phyloP scores from a whole-genome alignment of 2,329 filamentous ascomycete species.

The Graphilbum sp. region DNA sequence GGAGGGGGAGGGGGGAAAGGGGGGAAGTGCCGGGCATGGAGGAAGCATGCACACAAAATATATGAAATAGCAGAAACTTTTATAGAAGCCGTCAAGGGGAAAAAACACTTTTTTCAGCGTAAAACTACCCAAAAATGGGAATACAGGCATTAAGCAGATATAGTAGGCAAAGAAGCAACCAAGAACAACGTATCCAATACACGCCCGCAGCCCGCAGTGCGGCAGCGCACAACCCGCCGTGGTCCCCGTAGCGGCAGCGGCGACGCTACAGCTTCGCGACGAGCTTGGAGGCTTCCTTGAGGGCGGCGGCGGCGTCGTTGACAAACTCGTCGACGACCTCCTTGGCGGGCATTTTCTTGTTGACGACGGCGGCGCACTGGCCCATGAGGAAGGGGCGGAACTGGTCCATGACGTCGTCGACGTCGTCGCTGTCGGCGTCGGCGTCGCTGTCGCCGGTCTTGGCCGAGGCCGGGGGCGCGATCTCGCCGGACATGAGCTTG shows the following conservation, averaged over 20 bases:
- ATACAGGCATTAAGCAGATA: too few species aligned
- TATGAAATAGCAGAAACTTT: too few species aligned
- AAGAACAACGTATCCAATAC: too few species aligned
- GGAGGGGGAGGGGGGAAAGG: neutral
- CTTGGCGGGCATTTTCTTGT: conserved; percentile 83
- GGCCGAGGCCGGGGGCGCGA: conserved; percentile 42
- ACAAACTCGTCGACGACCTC: conserved; percentile 91
- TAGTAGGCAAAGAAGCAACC: too few species aligned
- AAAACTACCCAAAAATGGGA: too few species aligned
- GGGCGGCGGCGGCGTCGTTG: conserved; percentile 53
- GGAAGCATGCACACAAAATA: neutral
- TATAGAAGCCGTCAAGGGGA: too few species aligned
- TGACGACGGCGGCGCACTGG: conserved; percentile 85
- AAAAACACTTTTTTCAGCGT: too few species aligned
- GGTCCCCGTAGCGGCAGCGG: too few species aligned
- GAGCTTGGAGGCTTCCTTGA: conserved; percentile 52
- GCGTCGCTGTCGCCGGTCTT: conserved; percentile 37
- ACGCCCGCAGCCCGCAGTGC: too few species aligned
- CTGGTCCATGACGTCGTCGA: conserved; percentile 82
- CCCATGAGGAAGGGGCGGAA: conserved; percentile 90
- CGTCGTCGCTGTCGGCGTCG: conserved; percentile 50
- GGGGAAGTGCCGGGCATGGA: neutral
- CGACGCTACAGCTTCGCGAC: conserved; percentile 56
- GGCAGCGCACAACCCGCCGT: too few species aligned
- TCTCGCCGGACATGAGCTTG: conserved; percentile 49